Base-by-base conservation (phyloP, 164 flowering plant species). In the Dillenia suffruticosa region DNA sequence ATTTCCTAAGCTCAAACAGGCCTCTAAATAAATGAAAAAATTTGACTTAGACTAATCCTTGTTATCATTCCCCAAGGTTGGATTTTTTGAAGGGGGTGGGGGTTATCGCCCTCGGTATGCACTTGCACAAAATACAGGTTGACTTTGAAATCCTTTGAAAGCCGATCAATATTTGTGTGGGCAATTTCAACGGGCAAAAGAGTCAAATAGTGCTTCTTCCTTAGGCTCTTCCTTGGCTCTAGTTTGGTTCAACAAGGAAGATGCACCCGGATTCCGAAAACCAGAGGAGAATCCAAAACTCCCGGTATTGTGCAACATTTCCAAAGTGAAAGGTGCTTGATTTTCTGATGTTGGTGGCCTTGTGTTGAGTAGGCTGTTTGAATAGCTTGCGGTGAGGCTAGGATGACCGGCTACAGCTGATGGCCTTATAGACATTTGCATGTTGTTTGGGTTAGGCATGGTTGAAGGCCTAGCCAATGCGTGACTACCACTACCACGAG, bases 401-500 rank as follows among this genome's bases (percentile, higher is more conserved):
- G 75, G 62, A 15, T 69, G 67, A 60, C 44, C 63, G 48, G 57
- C 49, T 2, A 62, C 49, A 8, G 65, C 73, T 2, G 75, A 53
- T 3, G 92, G 90, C 74, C 79, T 83, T 40, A 74, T 62, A 12
- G 83, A 72, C 58, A 68, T 60, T 0, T 75, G 46, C 9, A 17
- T 50, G 53, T 22, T 58, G 67, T 19, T 53, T 26, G 50, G 71
- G 63, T 54, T 67, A 49, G 51, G 52, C 2, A 52, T 47, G 51
- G 67, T 14, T 57, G 74, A 5, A n/a, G 84, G 82, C 65, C 82
- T 70, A 49, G 54, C 66, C 49, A 60, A 46, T 0, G 68, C 1
- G 45, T 76, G 77, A 14, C 78, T 49, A 14, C 81, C 74, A 56
- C 86, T 82, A 15, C 94, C 96, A 1, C 94, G 88, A 10, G 90